Evolutionary conservation across 306 rosid species (phyloP).

Genomic region (Rosa rugosa): DNA sequence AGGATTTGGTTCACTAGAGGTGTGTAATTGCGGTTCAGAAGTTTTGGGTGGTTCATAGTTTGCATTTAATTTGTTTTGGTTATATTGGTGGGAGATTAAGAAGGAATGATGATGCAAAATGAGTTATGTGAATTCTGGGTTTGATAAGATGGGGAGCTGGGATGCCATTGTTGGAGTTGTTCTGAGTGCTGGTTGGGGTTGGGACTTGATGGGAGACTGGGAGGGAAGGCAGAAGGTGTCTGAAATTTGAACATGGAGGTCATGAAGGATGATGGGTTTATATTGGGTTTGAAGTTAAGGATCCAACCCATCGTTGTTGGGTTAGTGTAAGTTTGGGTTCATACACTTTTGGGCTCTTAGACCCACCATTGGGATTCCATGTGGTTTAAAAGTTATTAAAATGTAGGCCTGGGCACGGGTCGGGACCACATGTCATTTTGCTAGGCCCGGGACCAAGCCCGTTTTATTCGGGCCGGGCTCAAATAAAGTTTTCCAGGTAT

Average conservation of each 20-base stretch:
- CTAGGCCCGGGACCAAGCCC: too few species aligned
- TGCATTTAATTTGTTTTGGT: background rate
- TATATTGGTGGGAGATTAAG: too few species aligned
- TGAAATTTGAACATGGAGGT: background rate
- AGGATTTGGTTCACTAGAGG: slow-evolving; percentile 57
- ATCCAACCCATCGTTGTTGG: background rate
- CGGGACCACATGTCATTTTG: too few species aligned
- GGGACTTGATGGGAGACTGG: background rate
- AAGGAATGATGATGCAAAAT: background rate
- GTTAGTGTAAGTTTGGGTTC: background rate
- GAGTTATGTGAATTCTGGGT: background rate
- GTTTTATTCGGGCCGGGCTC: too few species aligned
- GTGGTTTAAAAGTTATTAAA: too few species aligned
- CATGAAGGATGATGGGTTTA: background rate
- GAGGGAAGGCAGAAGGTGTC: background rate
- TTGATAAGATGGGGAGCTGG: background rate
- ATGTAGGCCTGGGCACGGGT: too few species aligned
- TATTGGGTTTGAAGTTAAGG: background rate
- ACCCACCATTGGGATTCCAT: too few species aligned
- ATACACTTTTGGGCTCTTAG: too few species aligned
- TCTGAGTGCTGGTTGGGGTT: background rate
- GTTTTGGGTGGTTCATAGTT: slow-evolving; percentile 33
- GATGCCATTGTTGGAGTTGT: background rate
- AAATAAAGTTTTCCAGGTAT: too few species aligned
- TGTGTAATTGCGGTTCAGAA: slow-evolving; percentile 22